Conservation (phyloP, 1,284 basidiomycete genomes). For the Cutaneotrichosporon sp. region DNA sequence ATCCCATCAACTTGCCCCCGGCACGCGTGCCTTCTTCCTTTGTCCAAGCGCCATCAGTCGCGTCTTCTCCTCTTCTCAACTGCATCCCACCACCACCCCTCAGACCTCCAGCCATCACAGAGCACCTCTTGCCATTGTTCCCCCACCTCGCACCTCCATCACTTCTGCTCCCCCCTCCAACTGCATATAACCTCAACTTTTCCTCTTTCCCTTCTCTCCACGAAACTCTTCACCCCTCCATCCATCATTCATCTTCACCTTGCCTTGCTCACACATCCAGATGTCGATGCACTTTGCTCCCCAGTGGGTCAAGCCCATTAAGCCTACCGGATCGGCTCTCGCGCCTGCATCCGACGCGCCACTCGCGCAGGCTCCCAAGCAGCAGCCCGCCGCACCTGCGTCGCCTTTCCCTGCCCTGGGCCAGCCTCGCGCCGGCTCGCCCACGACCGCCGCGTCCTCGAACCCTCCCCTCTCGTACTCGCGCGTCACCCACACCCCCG, state of each 20-base stretch:
- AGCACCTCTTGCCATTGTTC: neutral
- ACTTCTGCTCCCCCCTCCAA: neutral
- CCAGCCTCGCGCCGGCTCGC: constrained; percentile 33
- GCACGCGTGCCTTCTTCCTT: too few species aligned
- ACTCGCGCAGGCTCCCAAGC: constrained; percentile 12
- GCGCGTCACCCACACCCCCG: constrained; percentile 47
- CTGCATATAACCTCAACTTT: neutral
- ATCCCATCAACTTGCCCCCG: too few species aligned
- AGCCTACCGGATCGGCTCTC: constrained; percentile 41
- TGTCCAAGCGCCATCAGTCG: neutral
- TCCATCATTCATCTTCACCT: neutral
- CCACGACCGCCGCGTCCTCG: constrained; percentile 36
- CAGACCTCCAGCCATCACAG: neutral
- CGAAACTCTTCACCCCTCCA: neutral
- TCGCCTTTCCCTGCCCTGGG: constrained; percentile 49
- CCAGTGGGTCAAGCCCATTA: constrained; percentile 54
- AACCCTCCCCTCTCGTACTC: constrained; percentile 66
- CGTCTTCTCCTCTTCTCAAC: neutral
- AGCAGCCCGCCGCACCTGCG: constrained; percentile 14
- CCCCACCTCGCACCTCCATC: neutral
- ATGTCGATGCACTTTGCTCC: constrained; percentile 54
- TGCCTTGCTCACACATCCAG: constrained; percentile 19
- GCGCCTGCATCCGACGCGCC: neutral
- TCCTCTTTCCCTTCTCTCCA: neutral
- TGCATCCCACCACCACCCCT: too few species aligned